Evolutionary conservation across 2,329 filamentous ascomycete genomes (phyloP).

Genomic region (Trichoderma cornu-damae): DNA sequence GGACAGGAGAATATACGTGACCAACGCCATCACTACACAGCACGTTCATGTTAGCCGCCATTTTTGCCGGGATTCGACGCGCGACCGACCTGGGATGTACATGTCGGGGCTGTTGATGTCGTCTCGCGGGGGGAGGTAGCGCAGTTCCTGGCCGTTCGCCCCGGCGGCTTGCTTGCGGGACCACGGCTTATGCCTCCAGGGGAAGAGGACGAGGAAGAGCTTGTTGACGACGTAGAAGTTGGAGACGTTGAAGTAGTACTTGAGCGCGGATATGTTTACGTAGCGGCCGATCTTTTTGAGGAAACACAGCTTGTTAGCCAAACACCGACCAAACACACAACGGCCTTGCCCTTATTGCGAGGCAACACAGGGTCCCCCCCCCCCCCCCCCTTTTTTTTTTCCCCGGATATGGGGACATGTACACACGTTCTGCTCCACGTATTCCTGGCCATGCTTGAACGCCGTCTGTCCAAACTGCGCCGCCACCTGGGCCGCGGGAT

Average conservation of each 20-base stretch:
- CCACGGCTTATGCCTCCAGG: conserved; percentile 97
- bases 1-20: conserved; percentile 93
- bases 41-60: conserved; percentile 23
- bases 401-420: background rate
- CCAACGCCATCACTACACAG: conserved; percentile 75
- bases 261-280: conserved; percentile 86
- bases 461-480: conserved; percentile 91
- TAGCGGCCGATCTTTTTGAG: conserved; percentile 62
- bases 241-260: conserved; percentile 99
- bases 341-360: too few relatives aligned
- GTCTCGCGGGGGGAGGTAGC: conserved; percentile 87
- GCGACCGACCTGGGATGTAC: conserved; percentile 72
- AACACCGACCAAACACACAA: background rate
- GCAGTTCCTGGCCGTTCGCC: conserved; percentile 63
- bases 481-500: conserved; percentile 90
- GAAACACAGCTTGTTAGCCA: conserved; percentile 21
- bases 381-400: too few relatives aligned
- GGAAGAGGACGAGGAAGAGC: conserved; percentile 87
- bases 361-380: background rate
- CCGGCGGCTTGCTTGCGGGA: conserved; percentile 78
- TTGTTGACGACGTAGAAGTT: conserved; percentile 96
- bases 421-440: conserved; percentile 87
- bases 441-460: conserved; percentile 86
- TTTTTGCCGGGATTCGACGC: background rate
- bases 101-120: conserved; percentile 98